Percentiles rank a stretch among this genome's conserved stretches.
These are phyloP conservation scores for Pseudocercospora eumusae DNA, from an alignment of 2,329 filamentous ascomycete genomes.

Conservation along the genomic window DNA sequence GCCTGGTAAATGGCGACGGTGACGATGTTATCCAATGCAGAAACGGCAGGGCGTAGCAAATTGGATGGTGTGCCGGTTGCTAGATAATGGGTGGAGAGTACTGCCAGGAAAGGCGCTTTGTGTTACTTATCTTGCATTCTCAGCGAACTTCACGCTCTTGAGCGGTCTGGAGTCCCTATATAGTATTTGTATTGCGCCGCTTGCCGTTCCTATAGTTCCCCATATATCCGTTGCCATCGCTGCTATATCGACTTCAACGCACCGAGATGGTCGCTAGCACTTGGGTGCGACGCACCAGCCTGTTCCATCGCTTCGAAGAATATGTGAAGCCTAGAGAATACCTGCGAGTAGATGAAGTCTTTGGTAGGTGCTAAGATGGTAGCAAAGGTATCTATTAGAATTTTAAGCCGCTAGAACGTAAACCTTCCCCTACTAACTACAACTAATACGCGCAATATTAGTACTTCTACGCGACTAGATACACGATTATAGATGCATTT, in stretches of 20 bases:
- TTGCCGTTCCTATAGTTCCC: neutral
- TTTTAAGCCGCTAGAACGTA: too few relatives aligned
- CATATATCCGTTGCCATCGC: slow-evolving; percentile 21
- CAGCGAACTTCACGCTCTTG: neutral
- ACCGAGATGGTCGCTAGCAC: slow-evolving; percentile 37
- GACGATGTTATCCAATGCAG: neutral
- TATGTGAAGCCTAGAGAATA: slow-evolving; percentile 44
- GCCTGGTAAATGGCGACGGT: neutral
- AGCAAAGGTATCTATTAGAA: slow-evolving; percentile 30
- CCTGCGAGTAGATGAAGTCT: neutral
- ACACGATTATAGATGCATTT: too few relatives aligned
- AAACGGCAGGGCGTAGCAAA: neutral
- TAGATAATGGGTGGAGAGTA: neutral
- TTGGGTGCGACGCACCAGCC: slow-evolving; percentile 45
- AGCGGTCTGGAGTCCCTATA: neutral
- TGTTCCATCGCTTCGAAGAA: slow-evolving; percentile 49
- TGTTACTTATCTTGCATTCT: neutral
- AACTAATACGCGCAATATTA: too few relatives aligned
- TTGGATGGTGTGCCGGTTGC: neutral
- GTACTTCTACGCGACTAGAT: too few relatives aligned
- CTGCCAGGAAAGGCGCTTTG: neutral
- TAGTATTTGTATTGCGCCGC: neutral
- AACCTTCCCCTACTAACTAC: too few relatives aligned
- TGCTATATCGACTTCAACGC: slow-evolving; percentile 21
- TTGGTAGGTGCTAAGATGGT: slow-evolving; percentile 25